Conservation (phyloP, 1,139 yeast species). For the Yamadazyma mexicana region DNA sequence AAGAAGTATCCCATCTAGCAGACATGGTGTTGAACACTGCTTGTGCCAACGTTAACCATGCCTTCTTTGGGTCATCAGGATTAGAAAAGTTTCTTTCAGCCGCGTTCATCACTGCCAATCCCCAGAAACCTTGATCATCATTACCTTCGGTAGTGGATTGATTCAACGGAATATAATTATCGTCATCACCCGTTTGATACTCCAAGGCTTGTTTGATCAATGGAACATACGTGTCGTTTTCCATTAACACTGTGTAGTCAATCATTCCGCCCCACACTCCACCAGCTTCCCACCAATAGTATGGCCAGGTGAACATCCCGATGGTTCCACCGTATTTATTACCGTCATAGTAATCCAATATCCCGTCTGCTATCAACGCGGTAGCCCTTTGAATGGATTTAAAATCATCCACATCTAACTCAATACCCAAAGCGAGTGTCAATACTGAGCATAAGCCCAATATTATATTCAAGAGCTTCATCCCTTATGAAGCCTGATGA, state of each 20-base stretch:
- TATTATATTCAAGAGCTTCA: constrained; percentile 2
- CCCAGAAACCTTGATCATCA: constrained; percentile 95
- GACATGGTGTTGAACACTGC: constrained; percentile 91
- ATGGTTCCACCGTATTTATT: constrained; percentile 64
- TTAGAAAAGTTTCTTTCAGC: constrained; percentile 76
- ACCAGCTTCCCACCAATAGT: constrained; percentile 96
- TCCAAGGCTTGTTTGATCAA: constrained; percentile 58
- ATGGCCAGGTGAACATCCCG: constrained; percentile 75
- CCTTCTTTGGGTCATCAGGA: constrained; percentile 43
- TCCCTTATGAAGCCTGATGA: no score
- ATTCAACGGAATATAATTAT: constrained; percentile 73
- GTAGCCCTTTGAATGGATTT: constrained; percentile 50
- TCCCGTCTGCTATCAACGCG: constrained; percentile 57
- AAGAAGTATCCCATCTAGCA: constrained; percentile 72
- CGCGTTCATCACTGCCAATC: constrained; percentile 77
- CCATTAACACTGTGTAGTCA: constrained; percentile 64
- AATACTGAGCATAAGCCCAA: neutral
- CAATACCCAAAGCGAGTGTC: constrained; percentile 3
- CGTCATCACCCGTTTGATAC: constrained; percentile 64
- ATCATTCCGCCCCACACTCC: constrained; percentile 81
- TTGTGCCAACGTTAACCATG: constrained; percentile 74
- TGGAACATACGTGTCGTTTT: constrained; percentile 58
- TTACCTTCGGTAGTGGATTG: constrained; percentile 82
- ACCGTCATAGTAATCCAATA: constrained; percentile 73
- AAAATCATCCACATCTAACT: constrained; percentile 39